Conservation (phyloP, 2,329 filamentous ascomycete species). For the Periconia sp. region DNA sequence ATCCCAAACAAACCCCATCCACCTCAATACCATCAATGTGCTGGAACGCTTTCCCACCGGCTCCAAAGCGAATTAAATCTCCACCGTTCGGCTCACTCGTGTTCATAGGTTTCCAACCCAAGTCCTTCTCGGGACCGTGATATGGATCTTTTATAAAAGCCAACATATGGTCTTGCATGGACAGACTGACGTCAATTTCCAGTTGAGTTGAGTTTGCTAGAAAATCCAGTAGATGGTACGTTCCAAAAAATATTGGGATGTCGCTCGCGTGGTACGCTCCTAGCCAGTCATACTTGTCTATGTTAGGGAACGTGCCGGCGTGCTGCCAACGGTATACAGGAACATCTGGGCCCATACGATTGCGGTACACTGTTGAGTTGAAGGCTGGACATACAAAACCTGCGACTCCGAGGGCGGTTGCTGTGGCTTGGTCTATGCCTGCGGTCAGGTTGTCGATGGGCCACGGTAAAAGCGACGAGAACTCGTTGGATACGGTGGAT, state of each 20-base stretch:
- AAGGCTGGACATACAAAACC: constrained; percentile 14
- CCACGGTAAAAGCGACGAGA: constrained; percentile 10
- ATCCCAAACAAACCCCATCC: constrained; percentile 14
- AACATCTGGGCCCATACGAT: constrained; percentile 3
- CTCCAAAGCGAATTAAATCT: constrained; percentile 14
- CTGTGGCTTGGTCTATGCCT: constrained; percentile 4
- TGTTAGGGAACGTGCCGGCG: constrained; percentile 13
- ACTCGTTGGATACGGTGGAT: constrained; percentile 15
- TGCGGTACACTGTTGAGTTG: constrained; percentile 11
- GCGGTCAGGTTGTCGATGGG: constrained; percentile 6
- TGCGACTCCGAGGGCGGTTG: not conserved
- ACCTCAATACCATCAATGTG: constrained; percentile 15
- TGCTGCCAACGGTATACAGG: constrained; percentile 14
- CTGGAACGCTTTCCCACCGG: constrained; percentile 10
- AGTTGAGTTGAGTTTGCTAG: constrained; percentile 15
- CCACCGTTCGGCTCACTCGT: constrained; percentile 9
- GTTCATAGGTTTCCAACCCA: constrained; percentile 13
- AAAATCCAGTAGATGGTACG: constrained; percentile 12
- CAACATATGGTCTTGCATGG: constrained; percentile 36
- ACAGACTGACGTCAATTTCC: constrained; percentile 29
- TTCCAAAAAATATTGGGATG: constrained; percentile 22
- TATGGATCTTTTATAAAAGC: constrained; percentile 34
- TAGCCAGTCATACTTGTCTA: constrained; percentile 10
- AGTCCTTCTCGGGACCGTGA: constrained; percentile 6
- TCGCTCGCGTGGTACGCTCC: constrained; percentile 22